These are phyloP conservation scores for Austropuccinia psidii DNA, from an alignment of 1,284 basidiomycete species.

Conservation along the genomic window DNA sequence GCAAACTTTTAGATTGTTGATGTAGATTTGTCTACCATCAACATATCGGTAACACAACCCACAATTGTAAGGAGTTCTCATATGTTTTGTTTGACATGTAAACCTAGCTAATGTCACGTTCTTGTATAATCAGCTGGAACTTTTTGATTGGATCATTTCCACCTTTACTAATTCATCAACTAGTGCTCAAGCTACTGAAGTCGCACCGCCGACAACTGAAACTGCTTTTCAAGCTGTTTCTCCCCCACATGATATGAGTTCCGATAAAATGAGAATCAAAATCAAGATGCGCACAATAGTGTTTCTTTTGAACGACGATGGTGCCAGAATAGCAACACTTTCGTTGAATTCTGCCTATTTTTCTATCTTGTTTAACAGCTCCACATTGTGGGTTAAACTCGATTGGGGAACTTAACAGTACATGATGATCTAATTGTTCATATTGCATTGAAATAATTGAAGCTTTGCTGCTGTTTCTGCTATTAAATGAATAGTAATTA, in stretches of 20 bases:
- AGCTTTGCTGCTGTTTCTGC: too few species aligned
- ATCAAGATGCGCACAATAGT: conserved; percentile 81
- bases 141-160: conserved; percentile 98
- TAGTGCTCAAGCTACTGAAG: conserved; percentile 18
- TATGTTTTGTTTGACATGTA: background rate
- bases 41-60: conserved; percentile 81
- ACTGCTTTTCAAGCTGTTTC: background rate
- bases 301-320: conserved; percentile 74
- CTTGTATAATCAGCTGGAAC: conserved; percentile 53
- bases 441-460: too few species aligned
- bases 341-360: conserved; percentile 87
- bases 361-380: conserved; percentile 64
- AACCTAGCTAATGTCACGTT: background rate
- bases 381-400: conserved; percentile 73
- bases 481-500: too few species aligned
- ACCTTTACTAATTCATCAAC: conserved; percentile 66
- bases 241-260: too few species aligned
- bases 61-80: conserved; percentile 55
- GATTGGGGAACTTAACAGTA: conserved; percentile 76
- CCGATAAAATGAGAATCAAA: conserved; percentile 72
- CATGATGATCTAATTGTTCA: too few species aligned
- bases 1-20: conserved; percentile 62
- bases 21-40: conserved; percentile 82
- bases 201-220: conserved; percentile 22
- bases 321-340: conserved; percentile 68